Percentiles rank a stretch among this genome's conserved stretches.
Evolutionary conservation across 495 filamentous ascomycete genomes (phyloP).

Genomic region (Lophiostoma macrostomum): DNA sequence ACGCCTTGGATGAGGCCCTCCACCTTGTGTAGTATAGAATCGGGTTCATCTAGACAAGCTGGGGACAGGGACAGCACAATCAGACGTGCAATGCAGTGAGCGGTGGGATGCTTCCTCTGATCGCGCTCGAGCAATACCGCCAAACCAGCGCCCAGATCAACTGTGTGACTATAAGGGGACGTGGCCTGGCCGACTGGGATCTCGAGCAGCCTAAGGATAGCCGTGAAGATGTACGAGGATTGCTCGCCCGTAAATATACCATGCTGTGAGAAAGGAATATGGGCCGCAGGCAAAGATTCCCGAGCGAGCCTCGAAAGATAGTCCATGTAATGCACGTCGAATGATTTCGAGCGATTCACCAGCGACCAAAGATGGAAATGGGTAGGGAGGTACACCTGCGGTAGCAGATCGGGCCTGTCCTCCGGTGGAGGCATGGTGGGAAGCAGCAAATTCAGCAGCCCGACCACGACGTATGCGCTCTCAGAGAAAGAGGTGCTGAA

Average conservation of each 20-base stretch:
- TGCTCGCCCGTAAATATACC: slow-evolving; percentile 93
- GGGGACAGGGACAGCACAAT: slow-evolving; percentile 93
- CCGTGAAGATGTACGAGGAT: slow-evolving; percentile 87
- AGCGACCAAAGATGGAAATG: slow-evolving; percentile 97
- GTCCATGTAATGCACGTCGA: slow-evolving; percentile 86
- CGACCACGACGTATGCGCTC: slow-evolving; percentile 82
- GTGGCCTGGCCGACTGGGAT: slow-evolving; percentile 96
- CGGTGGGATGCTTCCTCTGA: slow-evolving; percentile 83
- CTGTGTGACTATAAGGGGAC: slow-evolving; percentile 77
- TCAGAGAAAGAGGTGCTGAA: slow-evolving; percentile 91
- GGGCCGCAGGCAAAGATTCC: slow-evolving; percentile 68
- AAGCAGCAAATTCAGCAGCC: slow-evolving; percentile 78
- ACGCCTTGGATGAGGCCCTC: slow-evolving; percentile 94
- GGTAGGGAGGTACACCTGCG: slow-evolving; percentile 80
- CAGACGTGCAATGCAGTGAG: slow-evolving; percentile 92
- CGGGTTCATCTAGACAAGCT: slow-evolving; percentile 68
- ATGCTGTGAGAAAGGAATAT: slow-evolving; percentile 80
- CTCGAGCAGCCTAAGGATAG: slow-evolving; percentile 82
- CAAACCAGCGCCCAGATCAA: slow-evolving; percentile 79
- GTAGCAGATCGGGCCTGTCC: slow-evolving; percentile 63
- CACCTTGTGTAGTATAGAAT: slow-evolving; percentile 77
- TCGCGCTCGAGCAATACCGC: slow-evolving; percentile 86
- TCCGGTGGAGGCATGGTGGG: slow-evolving; percentile 77
- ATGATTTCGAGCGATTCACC: slow-evolving; percentile 80
- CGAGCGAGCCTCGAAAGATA: slow-evolving; percentile 81